phyloP scores from a whole-genome alignment of 73 alveolate genomes.

The Stentor roeselii region DNA sequence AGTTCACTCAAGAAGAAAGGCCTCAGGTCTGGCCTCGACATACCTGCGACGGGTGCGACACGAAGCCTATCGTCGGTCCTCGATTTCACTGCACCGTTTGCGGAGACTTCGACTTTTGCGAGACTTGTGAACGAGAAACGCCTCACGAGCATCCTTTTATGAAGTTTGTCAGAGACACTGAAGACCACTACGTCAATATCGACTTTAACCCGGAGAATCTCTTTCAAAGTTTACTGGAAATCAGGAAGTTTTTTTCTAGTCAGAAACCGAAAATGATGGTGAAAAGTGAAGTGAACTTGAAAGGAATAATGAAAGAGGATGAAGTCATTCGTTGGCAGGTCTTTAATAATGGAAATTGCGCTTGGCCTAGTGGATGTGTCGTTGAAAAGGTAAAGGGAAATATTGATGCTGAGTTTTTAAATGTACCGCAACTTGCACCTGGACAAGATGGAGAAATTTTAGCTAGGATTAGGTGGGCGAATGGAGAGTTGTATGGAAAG shows the following conservation, averaged over 20 bases:
- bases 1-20: conserved; percentile 32
- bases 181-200: not conserved
- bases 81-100: conserved; percentile 82
- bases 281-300: no score
- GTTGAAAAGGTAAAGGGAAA: not conserved
- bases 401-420: not conserved
- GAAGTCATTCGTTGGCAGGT: not conserved
- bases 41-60: conserved; percentile 82
- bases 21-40: no score
- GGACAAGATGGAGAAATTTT: not conserved
- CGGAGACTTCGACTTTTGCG: conserved; percentile 84
- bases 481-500: not conserved
- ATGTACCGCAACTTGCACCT: not conserved
- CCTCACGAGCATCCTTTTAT: conserved; percentile 57
- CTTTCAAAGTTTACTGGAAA: not conserved
- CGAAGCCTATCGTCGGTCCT: conserved; percentile 74
- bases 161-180: not conserved
- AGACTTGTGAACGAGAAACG: conserved; percentile 66
- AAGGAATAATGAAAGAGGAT: not conserved
- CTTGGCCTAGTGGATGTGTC: not conserved
- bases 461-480: not conserved
- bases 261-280: not conserved
- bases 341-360: not conserved
- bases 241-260: not conserved
- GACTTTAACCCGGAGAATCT: not conserved